A percentile compares a stretch with the other conserved stretches of the same genome.
Evolutionary conservation across 345 rosid genomes (phyloP).

Genomic region (Abelmoschus esculentus): DNA sequence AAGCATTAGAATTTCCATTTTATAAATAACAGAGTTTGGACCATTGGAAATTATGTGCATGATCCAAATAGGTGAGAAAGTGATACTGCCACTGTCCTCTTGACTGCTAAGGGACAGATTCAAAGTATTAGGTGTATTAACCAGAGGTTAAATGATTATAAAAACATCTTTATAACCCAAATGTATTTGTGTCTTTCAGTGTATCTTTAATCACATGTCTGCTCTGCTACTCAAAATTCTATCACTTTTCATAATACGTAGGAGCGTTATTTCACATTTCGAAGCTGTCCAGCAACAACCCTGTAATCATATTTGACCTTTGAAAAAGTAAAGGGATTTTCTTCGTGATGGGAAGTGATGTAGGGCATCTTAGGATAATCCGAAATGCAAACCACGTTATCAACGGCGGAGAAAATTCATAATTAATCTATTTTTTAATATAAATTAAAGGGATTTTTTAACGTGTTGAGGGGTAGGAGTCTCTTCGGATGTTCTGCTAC

Average conservation of each 20-base stretch:
- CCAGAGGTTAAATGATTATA: not conserved
- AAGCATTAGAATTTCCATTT: not conserved
- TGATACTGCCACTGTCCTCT: not conserved
- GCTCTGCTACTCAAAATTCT: too few species aligned
- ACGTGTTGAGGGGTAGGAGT: too few species aligned
- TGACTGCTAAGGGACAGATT: not conserved
- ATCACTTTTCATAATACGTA: constrained; percentile 6
- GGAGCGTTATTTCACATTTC: constrained; percentile 4
- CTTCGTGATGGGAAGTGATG: constrained; percentile 18
- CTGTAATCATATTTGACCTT: constrained; percentile 40
- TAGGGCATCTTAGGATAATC: constrained; percentile 10
- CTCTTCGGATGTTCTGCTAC: too few species aligned
- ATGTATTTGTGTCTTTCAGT: not conserved
- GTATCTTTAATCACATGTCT: too few species aligned
- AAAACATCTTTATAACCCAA: not conserved
- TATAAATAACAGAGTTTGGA: not conserved
- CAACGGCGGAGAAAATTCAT: not conserved
- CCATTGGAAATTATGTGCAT: not conserved
- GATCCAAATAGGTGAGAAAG: not conserved
- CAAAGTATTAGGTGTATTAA: not conserved
- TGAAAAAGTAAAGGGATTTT: constrained; percentile 9
- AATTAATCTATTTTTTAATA: too few species aligned
- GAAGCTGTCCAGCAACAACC: constrained; percentile 35
- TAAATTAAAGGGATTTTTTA: too few species aligned
- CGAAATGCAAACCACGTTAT: constrained; percentile 4